Evolutionary conservation across 805 yeast species (phyloP).

Genomic region (Barnettozyma californica): DNA sequence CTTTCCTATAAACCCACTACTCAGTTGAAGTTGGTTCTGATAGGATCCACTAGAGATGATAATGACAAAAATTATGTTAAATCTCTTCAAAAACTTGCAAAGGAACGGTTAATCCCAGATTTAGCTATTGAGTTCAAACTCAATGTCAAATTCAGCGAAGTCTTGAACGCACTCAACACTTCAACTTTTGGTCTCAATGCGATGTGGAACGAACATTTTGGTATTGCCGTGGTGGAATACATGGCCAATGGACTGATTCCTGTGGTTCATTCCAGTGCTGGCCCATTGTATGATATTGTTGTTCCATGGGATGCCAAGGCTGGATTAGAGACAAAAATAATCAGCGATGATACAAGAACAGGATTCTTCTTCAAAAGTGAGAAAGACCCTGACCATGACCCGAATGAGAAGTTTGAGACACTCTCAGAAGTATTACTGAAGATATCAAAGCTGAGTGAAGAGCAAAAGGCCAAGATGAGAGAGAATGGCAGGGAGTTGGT

Average conservation of each 20-base stretch:
- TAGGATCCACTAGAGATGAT: constrained; percentile 78
- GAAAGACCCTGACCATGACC: constrained; percentile 64
- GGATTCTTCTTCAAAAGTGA: constrained; percentile 77
- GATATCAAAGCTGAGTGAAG: constrained; percentile 35
- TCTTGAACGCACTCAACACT: constrained; percentile 46
- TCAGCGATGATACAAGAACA: constrained; percentile 41
- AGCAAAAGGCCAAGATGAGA: constrained; percentile 37
- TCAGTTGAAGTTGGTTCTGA: constrained; percentile 47
- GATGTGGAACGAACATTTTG: constrained; percentile 99
- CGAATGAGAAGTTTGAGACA: constrained; percentile 33
- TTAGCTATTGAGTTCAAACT: constrained; percentile 48
- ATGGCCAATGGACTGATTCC: constrained; percentile 84
- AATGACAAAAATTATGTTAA: constrained; percentile 59
- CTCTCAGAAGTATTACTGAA: constrained; percentile 45
- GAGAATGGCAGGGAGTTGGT: constrained; percentile 41
- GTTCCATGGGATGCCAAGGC: constrained; percentile 40
- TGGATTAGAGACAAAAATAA: constrained; percentile 23
- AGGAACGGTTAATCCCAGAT: constrained; percentile 37
- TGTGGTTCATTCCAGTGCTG: constrained; percentile 90
- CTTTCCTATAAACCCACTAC: constrained; percentile 31
- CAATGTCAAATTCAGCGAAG: constrained; percentile 67
- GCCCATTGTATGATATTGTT: constrained; percentile 86
- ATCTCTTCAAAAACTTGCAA: constrained; percentile 39
- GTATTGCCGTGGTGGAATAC: constrained; percentile 94
- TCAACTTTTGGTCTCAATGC: constrained; percentile 82